Evolutionary conservation across 1,284 basidiomycete species (phyloP), one percentile per base, ranked within the genome.

Genomic region (Naganishia cerealis): DNA sequence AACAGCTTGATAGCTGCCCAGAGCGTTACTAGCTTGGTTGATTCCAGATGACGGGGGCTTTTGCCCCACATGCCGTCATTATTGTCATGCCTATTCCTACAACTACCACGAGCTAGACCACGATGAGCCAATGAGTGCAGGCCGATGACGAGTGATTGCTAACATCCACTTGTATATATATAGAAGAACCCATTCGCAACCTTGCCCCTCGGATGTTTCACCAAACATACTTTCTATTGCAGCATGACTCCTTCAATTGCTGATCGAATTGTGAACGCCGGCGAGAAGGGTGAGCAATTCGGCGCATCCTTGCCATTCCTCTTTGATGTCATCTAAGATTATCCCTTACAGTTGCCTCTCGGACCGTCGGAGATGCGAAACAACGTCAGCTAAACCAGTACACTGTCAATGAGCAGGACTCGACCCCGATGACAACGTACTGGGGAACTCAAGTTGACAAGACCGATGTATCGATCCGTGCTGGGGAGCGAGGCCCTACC

Each of bases 401-500:
- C 68, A 71, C 72, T 18, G 61, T 75, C 42, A 61, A 68, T 24
- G 42, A 42, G 24, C 46, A 62, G 24, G 71, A 75, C 26, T 70
- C 75, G 56, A 72, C 73, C 56, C 50, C 70, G 10, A 65, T 78
- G 59, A 78, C 77, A 8, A 75, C 78, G 12, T 80, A 80, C 73
- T 79, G 73, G 59, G 78, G 78, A 18, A 68, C 73, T 26, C 77
- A 77, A 73, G 71, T 77, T n/a, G 66, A 74, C 10, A 74, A 74
- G 68, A 81, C 80, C 16, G 78, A 81, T 67, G 74, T 72, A 16
- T 73, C 77, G 9, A 71, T 80, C 43, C 72, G 72, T 56, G 80
- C 79, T 52, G 80, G 77, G 36, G 72, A 71, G 7, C 70, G 79
- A 48, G 80, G 80, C 10, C 79, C 80, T 6, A 78, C 79, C 3